Base-by-base conservation (phyloP, 768 basidiomycete species). In the Saitozyma sp. region DNA sequence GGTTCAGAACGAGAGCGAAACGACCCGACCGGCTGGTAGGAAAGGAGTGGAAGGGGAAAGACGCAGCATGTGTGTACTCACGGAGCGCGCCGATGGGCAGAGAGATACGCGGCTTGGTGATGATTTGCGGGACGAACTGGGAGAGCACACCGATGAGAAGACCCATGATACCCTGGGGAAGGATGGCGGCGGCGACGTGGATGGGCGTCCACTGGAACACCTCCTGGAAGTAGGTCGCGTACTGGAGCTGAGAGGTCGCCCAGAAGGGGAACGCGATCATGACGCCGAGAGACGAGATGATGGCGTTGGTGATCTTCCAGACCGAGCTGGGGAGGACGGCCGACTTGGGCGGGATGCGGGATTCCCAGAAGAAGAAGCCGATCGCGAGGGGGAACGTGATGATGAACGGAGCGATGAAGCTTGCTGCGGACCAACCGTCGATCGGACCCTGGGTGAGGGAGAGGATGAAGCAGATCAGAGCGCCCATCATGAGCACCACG, bases 341-440 rank as follows among this genome's bases (percentile, higher is more conserved):
- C 6, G 68, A 71, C 11, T 83, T 74, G 14, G 68, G 65, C 2
- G 82, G 82, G 13, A 84, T 70, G 0, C 66, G 50, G 9, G 81
- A 74, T 65, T 86, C 71, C 82, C 83, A 86, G 55, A 81, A 76
- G 75, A 87, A 84, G 79, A 87, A 87, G 0, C 57, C 73, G 37
- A 75, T 65, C 43, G 77, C 68, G 10, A 84, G 63, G 9, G 82
- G 41, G 61, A 84, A 69, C 6, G 85, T 83, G 41, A 86, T 66
- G 9, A 84, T 70, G 45, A 87, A 75, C 0, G 84, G 82, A 5
- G 75, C 79, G 54, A 86, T 71, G 59, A 86, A 84, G 16, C 73
- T 64, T 6, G 83, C 80, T 0, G 80, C 72, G 6, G 69, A 72
- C 86, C 86, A 87, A 19, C 86, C 85, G 54, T 72, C 74, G 16